Evolutionary conservation across 2,329 filamentous ascomycete species (phyloP), one percentile per base, ranked within the genome.

Genomic region (Pseudopithomyces chartarum): DNA sequence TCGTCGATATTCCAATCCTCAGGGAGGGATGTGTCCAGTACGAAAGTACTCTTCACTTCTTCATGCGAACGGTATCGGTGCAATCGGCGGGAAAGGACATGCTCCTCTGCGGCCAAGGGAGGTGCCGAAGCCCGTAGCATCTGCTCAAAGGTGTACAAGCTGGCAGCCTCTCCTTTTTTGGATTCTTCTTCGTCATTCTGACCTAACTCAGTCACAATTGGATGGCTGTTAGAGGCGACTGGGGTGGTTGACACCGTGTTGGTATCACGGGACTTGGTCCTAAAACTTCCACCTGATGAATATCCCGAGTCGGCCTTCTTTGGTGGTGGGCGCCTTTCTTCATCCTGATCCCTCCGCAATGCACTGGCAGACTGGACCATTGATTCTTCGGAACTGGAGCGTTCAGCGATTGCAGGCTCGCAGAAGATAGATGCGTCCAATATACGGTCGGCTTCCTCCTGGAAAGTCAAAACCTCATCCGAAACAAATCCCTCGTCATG

Each of bases 281-380:
- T 61, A 34, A 70, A 58, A 60, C 73, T 76, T n/a, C 63, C 66
- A n/a, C 68, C 67, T 48, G 75, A 77, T 2, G 74, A 77, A 56
- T 78, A 78, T 0, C 76, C 76, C 10, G 75, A 78, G 52, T 78
- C 76, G 1, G 68, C 61, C 39, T 75, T 75, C 38, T 53, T 62
- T 29, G 72, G 67, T 26, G 59, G 56, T 15, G 70, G 71, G 34
- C 66, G 67, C 22, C 11, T 39, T 6, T 29, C 22, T 33, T 15
- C 29, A 12, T 17, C 26, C 22, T 26, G 46, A 11, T 38, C 6
- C 15, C n/a, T 45, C 19, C 17, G 13, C 40, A 19, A 32, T 19
- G 40, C 26, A n/a, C 15, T 13, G 23, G 23, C 15, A 32, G 44
- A 32, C n/a, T 36, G 49, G 17, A 23, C n/a, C 12, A 26, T 19